phyloP scores from a whole-genome alignment of 805 yeast genomes.

The Ogataea neopini region DNA sequence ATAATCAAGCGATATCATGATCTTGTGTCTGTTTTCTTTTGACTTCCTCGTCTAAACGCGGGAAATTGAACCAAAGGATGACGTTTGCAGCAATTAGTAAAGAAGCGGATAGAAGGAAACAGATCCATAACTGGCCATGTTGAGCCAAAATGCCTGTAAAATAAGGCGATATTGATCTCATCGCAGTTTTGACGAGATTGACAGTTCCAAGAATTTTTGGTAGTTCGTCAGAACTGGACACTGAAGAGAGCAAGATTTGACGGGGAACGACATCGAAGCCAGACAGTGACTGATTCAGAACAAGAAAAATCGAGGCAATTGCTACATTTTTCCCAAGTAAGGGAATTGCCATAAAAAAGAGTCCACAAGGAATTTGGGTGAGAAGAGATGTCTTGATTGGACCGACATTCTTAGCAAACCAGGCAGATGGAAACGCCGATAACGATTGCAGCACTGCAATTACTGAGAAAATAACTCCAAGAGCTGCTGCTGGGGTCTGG shows the following conservation, averaged over 20 bases:
- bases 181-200: constrained; percentile 82
- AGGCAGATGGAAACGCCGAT: constrained; percentile 77
- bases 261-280: constrained; percentile 94
- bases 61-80: constrained; percentile 44
- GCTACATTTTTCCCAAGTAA: constrained; percentile 37
- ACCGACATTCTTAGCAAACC: constrained; percentile 64
- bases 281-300: constrained; percentile 60
- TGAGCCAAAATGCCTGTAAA: constrained; percentile 76
- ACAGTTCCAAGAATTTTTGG: constrained; percentile 83
- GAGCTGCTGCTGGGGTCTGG: constrained; percentile 49
- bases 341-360: constrained; percentile 59
- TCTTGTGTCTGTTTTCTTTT: constrained; percentile 18
- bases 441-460: constrained; percentile 64
- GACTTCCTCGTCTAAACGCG: constrained; percentile 39
- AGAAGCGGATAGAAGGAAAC: constrained; percentile 55
- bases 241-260: constrained; percentile 71
- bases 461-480: constrained; percentile 69
- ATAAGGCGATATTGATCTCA: constrained; percentile 78
- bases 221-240: constrained; percentile 62
- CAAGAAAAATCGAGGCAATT: constrained; percentile 50
- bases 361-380: constrained; percentile 78
- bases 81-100: constrained; percentile 51
- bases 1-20: constrained; percentile 9
- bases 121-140: constrained; percentile 43
- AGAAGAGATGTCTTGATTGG: constrained; percentile 74